Evolutionary conservation across 2,329 filamentous ascomycete species (phyloP), one percentile per base, ranked within the genome.

Genomic region (Pyrenophora tritici-repentis): DNA sequence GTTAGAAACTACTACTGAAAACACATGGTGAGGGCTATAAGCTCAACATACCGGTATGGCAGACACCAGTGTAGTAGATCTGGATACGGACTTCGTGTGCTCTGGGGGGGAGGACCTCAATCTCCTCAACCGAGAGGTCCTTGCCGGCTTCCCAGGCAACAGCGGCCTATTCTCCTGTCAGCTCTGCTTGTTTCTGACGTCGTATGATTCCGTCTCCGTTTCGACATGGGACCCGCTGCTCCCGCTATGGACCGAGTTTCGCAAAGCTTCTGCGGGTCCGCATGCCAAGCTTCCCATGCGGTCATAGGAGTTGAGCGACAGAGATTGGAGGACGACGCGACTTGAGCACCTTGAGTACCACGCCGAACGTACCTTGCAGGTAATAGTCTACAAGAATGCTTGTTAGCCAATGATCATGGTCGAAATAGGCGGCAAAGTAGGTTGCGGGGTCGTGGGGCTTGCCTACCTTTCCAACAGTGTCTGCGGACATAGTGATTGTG

Each of bases 41-140:
- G n/a, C n/a, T 10, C 32, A 32, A 62, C 70, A 34, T 79, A 94
- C 90, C 90, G 74, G 93, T 99, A 81, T 99, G 94, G 82, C 94
- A 99, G 74, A 99, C 94, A 78, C 94, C 94, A 46, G 94, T 99
- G 82, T 97, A 95, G 82, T 93, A 88, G 74, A 97, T 90, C 81
- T 97, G 81, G 73, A 99, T 96, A 68, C 94, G 90, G 72, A 99
- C 94, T 80, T 99, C 94, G 78, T 96, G 85, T 56, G 93, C 92
- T 77, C 83, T 86, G 53, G 94, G 94, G 58, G 93, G 89, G 45
- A 83, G 85, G 61, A 99, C 94, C 79, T 97, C 92, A 68, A 99
- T 82, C 65, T 96, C 90, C 79, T 99, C 94, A 64, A 97, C 83
- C 67, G 82, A 86, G 61, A 99, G 84, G 63, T 90, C 87, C 80